A percentile compares a stretch with the other conserved stretches of the same genome.
These are phyloP conservation scores for Alternaria conjuncta DNA, from an alignment of 2,329 filamentous ascomycete genomes.

Conservation along the genomic window DNA sequence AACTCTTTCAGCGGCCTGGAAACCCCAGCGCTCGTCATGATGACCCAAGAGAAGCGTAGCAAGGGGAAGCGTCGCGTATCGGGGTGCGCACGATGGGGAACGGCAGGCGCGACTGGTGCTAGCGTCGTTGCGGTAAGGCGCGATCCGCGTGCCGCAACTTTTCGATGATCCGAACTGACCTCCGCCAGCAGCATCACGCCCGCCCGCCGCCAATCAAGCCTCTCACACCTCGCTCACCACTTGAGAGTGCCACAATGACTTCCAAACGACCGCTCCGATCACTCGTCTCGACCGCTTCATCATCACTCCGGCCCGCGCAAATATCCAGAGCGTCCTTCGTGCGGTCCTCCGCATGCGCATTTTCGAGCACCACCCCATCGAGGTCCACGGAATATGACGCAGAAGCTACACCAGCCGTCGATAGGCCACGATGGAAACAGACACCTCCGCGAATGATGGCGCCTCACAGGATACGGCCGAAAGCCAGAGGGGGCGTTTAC, in stretches of 20 bases:
- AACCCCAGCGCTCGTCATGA: conserved; percentile 35
- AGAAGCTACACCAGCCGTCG: conserved; percentile 25
- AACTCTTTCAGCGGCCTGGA: conserved; percentile 47
- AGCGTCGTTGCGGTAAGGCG: conserved; percentile 24
- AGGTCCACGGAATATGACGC: conserved; percentile 39
- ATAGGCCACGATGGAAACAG: conserved; percentile 57
- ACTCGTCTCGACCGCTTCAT: conserved; percentile 34
- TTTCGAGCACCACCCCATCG: conserved; percentile 36
- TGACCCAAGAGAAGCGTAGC: conserved; percentile 10
- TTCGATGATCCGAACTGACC: conserved; percentile 36
- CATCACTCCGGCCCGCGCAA: conserved; percentile 34
- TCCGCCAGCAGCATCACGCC: conserved; percentile 10
- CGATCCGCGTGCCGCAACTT: conserved; percentile 33
- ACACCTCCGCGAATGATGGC: conserved; percentile 57
- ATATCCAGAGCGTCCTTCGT: conserved; percentile 31
- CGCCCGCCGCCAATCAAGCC: conserved; percentile 15
- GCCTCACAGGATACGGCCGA: conserved; percentile 62
- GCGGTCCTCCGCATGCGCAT: conserved; percentile 47
- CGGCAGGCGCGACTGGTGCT: conserved; percentile 20
- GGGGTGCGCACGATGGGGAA: conserved; percentile 18
- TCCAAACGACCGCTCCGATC: conserved; percentile 53
- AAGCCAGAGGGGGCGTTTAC: conserved; percentile 65
- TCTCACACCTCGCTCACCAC: conserved; percentile 20
- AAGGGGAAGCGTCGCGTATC: conserved; percentile 15
- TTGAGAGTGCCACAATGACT: conserved; percentile 51